Base-by-base conservation (phyloP, 805 yeast genomes). In the Teunomyces pallodes region DNA sequence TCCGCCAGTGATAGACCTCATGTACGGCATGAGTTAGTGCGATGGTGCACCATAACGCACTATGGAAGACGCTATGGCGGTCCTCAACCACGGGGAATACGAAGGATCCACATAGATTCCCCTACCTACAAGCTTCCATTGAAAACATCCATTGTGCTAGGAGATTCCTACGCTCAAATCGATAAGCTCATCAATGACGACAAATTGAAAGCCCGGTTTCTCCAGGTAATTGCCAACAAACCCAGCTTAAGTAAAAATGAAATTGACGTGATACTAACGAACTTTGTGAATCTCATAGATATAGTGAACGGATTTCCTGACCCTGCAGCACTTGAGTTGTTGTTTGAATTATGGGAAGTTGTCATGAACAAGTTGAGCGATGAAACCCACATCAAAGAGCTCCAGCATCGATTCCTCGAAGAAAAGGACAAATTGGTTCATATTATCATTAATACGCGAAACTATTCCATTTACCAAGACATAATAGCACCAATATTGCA, bases 381-480 rank as follows among this genome's bases (percentile, higher is more conserved):
- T 6, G 26, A 48, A 13, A 42, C 32, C 1, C 38, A 43, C 2
- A 35, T 57, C 6, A 24, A n/a, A 6, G 36, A 39, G 7, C 46
- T 64, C 3, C 67, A 64, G 47, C 16, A 45, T 7, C 35, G 38
- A 24, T 45, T 68, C 14, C 40, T 63, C 9, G 30, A 44, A 3
- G 48, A 57, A 27, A 59, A 60, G 47, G 60, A 59, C 30, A 47
- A 46, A 3, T 47, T 70, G 33, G 51, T 60, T 13, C 66, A 67
- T 41, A 43, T 58, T n/a, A 48, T 65, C 48, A 61, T 68, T 45
- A 68, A 68, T 44, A 52, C 57, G 7, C 56, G 59, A 32, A 59
- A 58, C 29, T 66, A 56, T 48, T 45, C 49, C 8, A 36, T 58
- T 5, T 69, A 69, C 48, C 50, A 47, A 38, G 29, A 31, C 6